Base-by-base conservation (phyloP, 2,329 filamentous ascomycete genomes). In the Gyromitra esculenta region DNA sequence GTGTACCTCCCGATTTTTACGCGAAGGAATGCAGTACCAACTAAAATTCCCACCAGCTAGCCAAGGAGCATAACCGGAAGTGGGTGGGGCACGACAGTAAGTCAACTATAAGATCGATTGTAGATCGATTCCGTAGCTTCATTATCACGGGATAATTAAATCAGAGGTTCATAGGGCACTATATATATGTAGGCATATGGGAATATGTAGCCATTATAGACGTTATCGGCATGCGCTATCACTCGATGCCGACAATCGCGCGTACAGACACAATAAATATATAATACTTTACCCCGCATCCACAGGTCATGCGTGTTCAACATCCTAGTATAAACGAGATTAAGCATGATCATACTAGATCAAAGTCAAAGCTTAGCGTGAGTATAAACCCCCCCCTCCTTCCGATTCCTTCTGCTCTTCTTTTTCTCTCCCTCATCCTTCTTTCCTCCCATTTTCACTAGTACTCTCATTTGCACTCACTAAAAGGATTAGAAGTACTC, bases 151-250 rank as follows among this genome's bases (percentile, higher is more conserved):
- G 4, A 52, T 52, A 52, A 52, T 7, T 2, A 13, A 5, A 31
- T 56, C 52, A 56, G 52, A 13, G 21, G 15, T 31, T 31, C 25
- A 31, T 31, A 31, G 7, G 48, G 13, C 48, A 52, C n/a, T 21
- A 21, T 21, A 18, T 31, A 31, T 31, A 31, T 15, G 43, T 13
- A 45, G 9, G 9, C 13, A 45, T 13, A 45, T 4, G 15, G 11
- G 1, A 9, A 45, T 13, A 45, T 45, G 13, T 45, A 45, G 15
- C 13, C 9, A 15, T 45, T 45, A 21, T 11, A 15, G 43, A 15
- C 48, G 18, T 31, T 18, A 41, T 31, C 18, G 11, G 21, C 63
- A 66, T 66, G 11, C 9, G 37, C 31, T 67, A 67, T 67, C 64
- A 67, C 64, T 67, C 52, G 64, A 31, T 43, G n/a, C 39, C 6